phyloP scores from a whole-genome alignment of 1,139 yeast genomes.

The Protomyces pachydermus region DNA sequence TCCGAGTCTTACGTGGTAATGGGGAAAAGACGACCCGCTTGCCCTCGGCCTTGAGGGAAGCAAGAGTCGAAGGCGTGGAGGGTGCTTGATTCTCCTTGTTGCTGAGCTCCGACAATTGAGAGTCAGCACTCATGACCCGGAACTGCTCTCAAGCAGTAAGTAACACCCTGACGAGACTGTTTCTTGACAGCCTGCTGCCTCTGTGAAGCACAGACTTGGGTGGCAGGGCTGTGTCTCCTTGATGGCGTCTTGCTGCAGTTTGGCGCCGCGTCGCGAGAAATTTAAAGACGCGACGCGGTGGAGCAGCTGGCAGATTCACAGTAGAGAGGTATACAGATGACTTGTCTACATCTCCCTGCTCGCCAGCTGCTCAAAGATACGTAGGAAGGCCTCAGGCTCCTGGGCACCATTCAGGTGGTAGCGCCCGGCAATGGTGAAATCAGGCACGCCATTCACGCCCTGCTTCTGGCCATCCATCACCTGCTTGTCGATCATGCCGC shows the following conservation, averaged over 20 bases:
- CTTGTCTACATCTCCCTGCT: not conserved
- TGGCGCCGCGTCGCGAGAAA: too few species aligned
- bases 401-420: conserved; percentile 30
- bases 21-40: conserved; percentile 27
- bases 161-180: too few species aligned
- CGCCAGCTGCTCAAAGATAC: conserved; percentile 16
- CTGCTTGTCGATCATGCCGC: conserved; percentile 23
- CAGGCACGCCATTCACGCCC: conserved; percentile 32
- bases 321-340: too few species aligned
- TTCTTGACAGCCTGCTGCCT: too few species aligned
- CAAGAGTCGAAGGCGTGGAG: not conserved
- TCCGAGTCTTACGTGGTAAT: not conserved
- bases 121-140: conserved; percentile 12
- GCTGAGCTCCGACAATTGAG: conserved; percentile 12
- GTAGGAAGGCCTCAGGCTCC: conserved; percentile 28
- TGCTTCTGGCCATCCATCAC: conserved; percentile 10
- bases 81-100: conserved; percentile 20
- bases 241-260: too few species aligned
- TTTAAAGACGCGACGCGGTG: too few species aligned
- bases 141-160: too few species aligned
- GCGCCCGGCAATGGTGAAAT: conserved; percentile 27
- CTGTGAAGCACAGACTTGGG: too few species aligned
- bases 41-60: not conserved
- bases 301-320: too few species aligned
- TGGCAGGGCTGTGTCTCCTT: too few species aligned